Percentiles rank a stretch among this genome's conserved stretches.
Evolutionary conservation across 2,329 filamentous ascomycete species (phyloP).

Genomic region (Mycosphaerella sp.): DNA sequence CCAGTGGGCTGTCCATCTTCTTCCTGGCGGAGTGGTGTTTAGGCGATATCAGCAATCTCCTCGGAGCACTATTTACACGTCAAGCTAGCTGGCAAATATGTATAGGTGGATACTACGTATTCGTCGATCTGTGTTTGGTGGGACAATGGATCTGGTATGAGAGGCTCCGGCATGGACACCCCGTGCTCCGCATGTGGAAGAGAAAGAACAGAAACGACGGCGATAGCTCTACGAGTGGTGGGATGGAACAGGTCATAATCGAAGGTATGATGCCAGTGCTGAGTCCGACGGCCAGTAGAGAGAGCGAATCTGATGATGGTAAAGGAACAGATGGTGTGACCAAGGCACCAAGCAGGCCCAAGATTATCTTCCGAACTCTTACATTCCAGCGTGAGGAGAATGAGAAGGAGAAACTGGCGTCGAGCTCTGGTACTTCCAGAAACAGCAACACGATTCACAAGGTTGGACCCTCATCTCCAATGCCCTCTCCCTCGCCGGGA

Average conservation of each 20-base stretch:
- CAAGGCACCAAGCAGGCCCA: constrained; percentile 20
- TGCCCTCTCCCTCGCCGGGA: constrained; percentile 42
- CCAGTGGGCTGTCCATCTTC: constrained; percentile 58
- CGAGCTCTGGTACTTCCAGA: constrained; percentile 23
- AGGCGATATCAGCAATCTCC: constrained; percentile 57
- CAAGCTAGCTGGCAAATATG: constrained; percentile 63
- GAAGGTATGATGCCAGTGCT: constrained; percentile 29
- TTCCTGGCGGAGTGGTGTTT: constrained; percentile 61
- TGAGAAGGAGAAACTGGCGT: constrained; percentile 24
- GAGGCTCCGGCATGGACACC: constrained; percentile 46
- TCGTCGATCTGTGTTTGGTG: constrained; percentile 57
- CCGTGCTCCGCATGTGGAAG: constrained; percentile 36
- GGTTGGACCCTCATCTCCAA: constrained; percentile 33
- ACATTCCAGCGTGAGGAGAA: constrained; percentile 27
- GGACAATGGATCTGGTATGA: constrained; percentile 62
- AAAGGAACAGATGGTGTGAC: constrained; percentile 7
- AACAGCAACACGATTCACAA: constrained; percentile 27
- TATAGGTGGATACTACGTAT: constrained; percentile 59
- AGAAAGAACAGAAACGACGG: constrained; percentile 13
- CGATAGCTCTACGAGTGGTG: constrained; percentile 16
- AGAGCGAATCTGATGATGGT: constrained; percentile 12
- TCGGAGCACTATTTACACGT: constrained; percentile 56
- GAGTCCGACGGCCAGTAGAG: constrained; percentile 9
- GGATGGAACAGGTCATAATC: constrained; percentile 29
- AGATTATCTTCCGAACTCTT: constrained; percentile 29